Evolutionary conservation across 2,329 filamentous ascomycete genomes (phyloP), one percentile per base, ranked within the genome.

Genomic region (Pseudogymnoascus sp.): DNA sequence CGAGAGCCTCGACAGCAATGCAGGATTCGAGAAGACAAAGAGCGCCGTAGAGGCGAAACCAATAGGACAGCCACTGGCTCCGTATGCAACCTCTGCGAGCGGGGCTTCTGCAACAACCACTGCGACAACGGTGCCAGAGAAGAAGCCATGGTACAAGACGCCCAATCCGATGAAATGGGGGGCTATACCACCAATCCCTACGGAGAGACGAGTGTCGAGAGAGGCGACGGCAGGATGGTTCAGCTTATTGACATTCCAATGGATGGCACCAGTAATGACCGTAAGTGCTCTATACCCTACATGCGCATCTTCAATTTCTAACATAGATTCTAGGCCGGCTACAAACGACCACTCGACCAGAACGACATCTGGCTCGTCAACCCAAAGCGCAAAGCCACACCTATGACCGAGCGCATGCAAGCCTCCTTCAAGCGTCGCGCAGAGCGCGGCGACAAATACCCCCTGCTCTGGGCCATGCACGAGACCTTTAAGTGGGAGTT

Each of bases 281-380:
- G 87, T 88, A 73, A 76, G 83, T 77, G 11, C 11, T 62, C 50
- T 64, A 50, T 60, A 39, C 44, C 8, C 8, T 40, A 6, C 17
- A 9, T 10, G 11, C 6, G 8, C 15, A 40, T 17, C 15, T 5
- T 11, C 29, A 21, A n/a, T 13, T 65, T 41, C 67, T 72, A 61
- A 69, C 61, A 6, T 40, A n/a, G 24, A 26, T 26, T 60, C 24
- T 67, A 90, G 86, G 83, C 85, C 39, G 94, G 94, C 36, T 97
- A 97, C 74, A 86, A 90, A 71, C 86, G 94, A 11, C 84, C 86
- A 1, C 81, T 99, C 1, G 88, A 96, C 69, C 76, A 86, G 61
- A 89, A 89, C 66, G 94, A 99, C 72, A 85, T 99, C 62, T 97
- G 92, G 88, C 77, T 80, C 0, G 89, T 97, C 67, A 97, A 97